A percentile compares a stretch with the other conserved stretches of the same genome.
phyloP scores from a whole-genome alignment of 1,139 yeast genomes.

The Taphrina sp. region DNA sequence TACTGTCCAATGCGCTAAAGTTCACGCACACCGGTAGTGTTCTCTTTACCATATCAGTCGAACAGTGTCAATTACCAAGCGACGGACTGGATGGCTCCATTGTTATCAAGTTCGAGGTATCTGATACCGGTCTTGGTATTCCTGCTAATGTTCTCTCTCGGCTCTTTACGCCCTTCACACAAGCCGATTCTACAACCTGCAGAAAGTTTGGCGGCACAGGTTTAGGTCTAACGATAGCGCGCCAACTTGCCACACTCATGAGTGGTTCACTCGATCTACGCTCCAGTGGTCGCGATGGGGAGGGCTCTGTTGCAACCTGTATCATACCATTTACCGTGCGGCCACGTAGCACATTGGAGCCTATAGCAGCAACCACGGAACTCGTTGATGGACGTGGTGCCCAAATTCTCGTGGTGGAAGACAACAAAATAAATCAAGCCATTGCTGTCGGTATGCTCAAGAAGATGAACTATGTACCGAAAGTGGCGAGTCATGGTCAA shows the following conservation, averaged over 20 bases:
- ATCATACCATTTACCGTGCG: slow-evolving; percentile 10
- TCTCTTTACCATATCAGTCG: slow-evolving; percentile 46
- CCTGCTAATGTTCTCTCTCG: slow-evolving; percentile 77
- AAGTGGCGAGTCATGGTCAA: slow-evolving; percentile 22
- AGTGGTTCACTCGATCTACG: slow-evolving; percentile 47
- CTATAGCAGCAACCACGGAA: neutral
- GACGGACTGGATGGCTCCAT: slow-evolving; percentile 1
- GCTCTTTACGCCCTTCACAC: slow-evolving; percentile 83
- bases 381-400: slow-evolving; percentile 15
- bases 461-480: slow-evolving; percentile 8
- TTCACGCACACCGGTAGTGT: slow-evolving; percentile 55
- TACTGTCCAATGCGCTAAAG: slow-evolving; percentile 60
- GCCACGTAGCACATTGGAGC: slow-evolving; percentile 1
- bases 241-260: slow-evolving; percentile 58
- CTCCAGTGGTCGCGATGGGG: slow-evolving; percentile 8
- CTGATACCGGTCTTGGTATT: slow-evolving; percentile 83
- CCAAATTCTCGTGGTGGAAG: slow-evolving; percentile 19
- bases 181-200: slow-evolving; percentile 89
- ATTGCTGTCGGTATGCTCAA: slow-evolving; percentile 10
- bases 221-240: slow-evolving; percentile 62
- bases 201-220: slow-evolving; percentile 92
- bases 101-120: slow-evolving; percentile 6
- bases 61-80: neutral
- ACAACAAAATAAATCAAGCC: slow-evolving; percentile 18
- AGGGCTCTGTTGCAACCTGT: slow-evolving; percentile 6